Percentiles rank a stretch among this genome's conserved stretches.
These are phyloP conservation scores for Saccharomycopsis phalli DNA, from an alignment of 1,139 yeast species.

Conservation along the genomic window DNA sequence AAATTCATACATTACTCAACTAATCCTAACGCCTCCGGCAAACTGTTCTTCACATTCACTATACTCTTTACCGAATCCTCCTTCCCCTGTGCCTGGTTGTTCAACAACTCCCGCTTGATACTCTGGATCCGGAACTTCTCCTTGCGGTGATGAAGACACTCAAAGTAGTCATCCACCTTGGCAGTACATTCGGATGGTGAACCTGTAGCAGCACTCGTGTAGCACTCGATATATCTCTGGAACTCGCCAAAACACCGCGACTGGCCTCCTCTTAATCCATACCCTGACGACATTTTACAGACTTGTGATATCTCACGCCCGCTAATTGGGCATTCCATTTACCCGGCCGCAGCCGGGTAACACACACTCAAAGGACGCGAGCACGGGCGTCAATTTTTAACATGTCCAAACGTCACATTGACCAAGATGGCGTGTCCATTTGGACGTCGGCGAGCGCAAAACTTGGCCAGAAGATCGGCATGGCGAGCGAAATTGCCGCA, in stretches of 20 bases:
- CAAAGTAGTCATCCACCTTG: constrained; percentile 38
- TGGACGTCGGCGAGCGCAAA: background rate
- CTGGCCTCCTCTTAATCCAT: constrained; percentile 36
- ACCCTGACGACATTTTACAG: constrained; percentile 29
- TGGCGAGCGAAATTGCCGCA: constrained; percentile 39
- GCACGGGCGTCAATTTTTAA: background rate
- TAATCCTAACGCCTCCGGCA: constrained; percentile 19
- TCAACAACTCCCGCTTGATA: constrained; percentile 25
- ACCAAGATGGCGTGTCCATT: background rate
- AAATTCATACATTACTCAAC: constrained; percentile 5
- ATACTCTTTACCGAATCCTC: constrained; percentile 15
- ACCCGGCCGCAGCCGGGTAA: background rate
- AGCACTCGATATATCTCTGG: constrained; percentile 39
- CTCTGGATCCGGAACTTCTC: constrained; percentile 27
- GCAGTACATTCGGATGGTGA: constrained; percentile 32
- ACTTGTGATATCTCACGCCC: background rate
- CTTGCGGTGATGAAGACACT: constrained; percentile 40
- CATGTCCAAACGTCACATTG: background rate
- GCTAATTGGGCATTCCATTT: no score
- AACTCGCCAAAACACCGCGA: constrained; percentile 41
- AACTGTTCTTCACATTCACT: constrained; percentile 13
- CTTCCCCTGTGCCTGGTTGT: constrained; percentile 20
- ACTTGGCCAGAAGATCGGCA: constrained; percentile 16
- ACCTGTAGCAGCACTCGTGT: constrained; percentile 32
- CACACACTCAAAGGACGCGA: background rate